Conservation (phyloP, 2,329 filamentous ascomycete species). For the Aschersonia sp. region DNA sequence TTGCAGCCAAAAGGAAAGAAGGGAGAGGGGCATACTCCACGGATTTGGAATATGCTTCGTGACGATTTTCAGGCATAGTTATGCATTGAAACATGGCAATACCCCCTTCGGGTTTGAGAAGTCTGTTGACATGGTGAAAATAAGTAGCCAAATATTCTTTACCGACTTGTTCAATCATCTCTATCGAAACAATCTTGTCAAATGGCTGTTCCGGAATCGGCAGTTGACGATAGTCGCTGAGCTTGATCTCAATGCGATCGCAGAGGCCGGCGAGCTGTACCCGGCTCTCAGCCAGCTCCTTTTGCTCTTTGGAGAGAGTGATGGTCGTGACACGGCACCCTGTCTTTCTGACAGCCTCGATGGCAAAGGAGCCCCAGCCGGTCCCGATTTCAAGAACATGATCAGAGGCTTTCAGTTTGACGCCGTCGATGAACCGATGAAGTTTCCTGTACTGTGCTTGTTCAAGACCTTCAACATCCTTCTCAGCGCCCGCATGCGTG, state of each 20-base stretch:
- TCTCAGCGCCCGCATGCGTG: not conserved
- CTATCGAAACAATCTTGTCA: conserved; percentile 61
- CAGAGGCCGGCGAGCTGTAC: conserved; percentile 45
- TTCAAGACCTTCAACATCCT: conserved; percentile 39
- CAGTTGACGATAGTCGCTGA: conserved; percentile 55
- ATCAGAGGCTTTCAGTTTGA: conserved; percentile 46
- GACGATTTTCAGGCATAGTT: conserved; percentile 57
- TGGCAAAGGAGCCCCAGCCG: conserved; percentile 62
- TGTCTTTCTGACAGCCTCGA: conserved; percentile 49
- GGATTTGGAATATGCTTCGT: conserved; percentile 48
- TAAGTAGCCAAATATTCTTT: conserved; percentile 52
- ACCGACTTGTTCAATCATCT: conserved; percentile 66
- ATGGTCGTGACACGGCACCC: conserved; percentile 55
- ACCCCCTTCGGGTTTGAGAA: conserved; percentile 51
- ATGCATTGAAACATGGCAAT: conserved; percentile 64
- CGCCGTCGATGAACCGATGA: conserved; percentile 48
- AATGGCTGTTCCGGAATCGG: conserved; percentile 37
- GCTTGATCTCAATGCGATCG: conserved; percentile 45
- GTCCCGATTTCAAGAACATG: conserved; percentile 64
- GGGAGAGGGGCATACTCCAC: conserved; percentile 35
- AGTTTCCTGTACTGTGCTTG: conserved; percentile 55
- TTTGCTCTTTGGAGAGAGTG: conserved; percentile 56
- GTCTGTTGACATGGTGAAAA: conserved; percentile 46
- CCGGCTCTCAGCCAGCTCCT: conserved; percentile 48
- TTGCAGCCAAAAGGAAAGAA: not conserved